Base-by-base conservation (phyloP, 2,329 filamentous ascomycete genomes). In the Fusarium mangiferae region DNA sequence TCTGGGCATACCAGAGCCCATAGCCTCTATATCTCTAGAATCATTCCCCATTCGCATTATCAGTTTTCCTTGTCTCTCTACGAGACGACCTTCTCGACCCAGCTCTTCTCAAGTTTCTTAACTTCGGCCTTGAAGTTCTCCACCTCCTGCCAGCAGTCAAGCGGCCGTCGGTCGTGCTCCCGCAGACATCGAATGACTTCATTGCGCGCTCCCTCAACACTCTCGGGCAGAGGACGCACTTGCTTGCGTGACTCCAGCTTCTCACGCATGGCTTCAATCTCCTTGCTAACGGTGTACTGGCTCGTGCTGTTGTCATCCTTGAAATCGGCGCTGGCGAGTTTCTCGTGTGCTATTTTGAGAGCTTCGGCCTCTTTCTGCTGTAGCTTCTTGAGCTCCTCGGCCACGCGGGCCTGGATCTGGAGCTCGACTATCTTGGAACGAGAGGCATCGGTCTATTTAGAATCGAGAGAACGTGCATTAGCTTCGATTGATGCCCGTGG, bases 131-230 rank as follows among this genome's bases (percentile, higher is more conserved):
- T 97, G 84, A 98, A 98, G 26, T 87, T 87, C 85, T 97, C 93
- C 30, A 98, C 94, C 89, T 98, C 95, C 83, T 91, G 89, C 93
- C 94, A 98, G 88, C 96, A 98, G 86, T 98, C 94, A 81, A 98
- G 86, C 81, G 96, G 95, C 82, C 94, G 89, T 74, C 94, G 88
- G 84, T 98, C 95, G 82, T 98, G 92, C 79, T 92, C 88, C 71
- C 93, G 87, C 86, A 98, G 86, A 82, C 96, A 98, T 78, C 89
- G 88, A 72, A 96, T 90, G 63, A 98, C 91, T 68, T 92, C 90
- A 76, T 90, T 87, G 83, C 94, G 92, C 26, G 95, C 94, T 81
- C 87, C 88, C 83, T 94, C 91, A 55, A 98, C 90, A 57, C 85
- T 85, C 72, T 92, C 90, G 76, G 95, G 94, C 75, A 94, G 81